These are phyloP conservation scores for Candida tallmaniae DNA, from an alignment of 805 yeast species.

Conservation along the genomic window DNA sequence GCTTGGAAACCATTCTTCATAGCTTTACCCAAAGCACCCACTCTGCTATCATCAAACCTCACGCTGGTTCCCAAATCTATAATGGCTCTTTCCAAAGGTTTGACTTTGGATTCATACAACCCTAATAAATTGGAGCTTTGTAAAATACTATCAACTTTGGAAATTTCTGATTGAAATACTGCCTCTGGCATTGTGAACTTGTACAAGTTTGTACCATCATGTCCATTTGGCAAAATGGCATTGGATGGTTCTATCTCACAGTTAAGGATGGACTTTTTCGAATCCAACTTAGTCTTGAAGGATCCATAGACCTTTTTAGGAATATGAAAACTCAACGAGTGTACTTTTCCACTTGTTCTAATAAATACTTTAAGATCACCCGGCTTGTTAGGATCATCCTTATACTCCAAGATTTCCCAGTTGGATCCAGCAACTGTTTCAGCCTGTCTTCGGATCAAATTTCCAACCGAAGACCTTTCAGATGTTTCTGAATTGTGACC, in stretches of 20 bases:
- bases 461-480: constrained; percentile 58
- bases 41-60: constrained; percentile 58
- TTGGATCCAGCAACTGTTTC: constrained; percentile 69
- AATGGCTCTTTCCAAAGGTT: constrained; percentile 65
- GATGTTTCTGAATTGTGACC: constrained; percentile 57
- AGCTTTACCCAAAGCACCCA: constrained; percentile 86
- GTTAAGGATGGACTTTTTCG: constrained; percentile 36
- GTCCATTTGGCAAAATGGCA: constrained; percentile 70
- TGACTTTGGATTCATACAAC: constrained; percentile 71
- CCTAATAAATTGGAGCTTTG: constrained; percentile 60
- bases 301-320: constrained; percentile 72
- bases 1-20: constrained; percentile 78
- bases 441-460: constrained; percentile 71
- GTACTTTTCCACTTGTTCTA: constrained; percentile 65
- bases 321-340: constrained; percentile 64
- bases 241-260: constrained; percentile 56
- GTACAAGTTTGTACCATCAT: constrained; percentile 49
- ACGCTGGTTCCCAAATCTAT: constrained; percentile 75
- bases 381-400: constrained; percentile 46
- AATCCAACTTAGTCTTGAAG: constrained; percentile 47
- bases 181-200: constrained; percentile 67
- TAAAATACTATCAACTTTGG: constrained; percentile 57
- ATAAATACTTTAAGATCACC: constrained; percentile 80
- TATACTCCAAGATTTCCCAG: constrained; percentile 84
- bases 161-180: constrained; percentile 50